These are phyloP conservation scores for Skeletonema tropicum DNA, from an alignment of 108 stramenopile genomes.

Conservation along the genomic window DNA sequence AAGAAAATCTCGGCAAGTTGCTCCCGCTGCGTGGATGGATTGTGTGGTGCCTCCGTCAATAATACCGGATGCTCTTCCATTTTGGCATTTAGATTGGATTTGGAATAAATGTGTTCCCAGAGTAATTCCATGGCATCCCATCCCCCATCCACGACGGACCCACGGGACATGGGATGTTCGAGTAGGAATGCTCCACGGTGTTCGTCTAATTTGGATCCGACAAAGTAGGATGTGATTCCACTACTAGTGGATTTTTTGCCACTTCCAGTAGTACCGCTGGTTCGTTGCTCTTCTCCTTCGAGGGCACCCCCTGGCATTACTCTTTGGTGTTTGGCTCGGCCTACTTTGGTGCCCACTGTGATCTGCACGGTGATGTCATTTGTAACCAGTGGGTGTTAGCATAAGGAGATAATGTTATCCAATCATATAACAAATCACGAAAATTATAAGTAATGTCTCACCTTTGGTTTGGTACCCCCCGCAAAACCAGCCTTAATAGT, in stretches of 20 bases:
- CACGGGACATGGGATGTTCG: conserved; percentile 93
- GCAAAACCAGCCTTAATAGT: conserved; percentile 96
- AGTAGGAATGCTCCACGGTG: conserved; percentile 93
- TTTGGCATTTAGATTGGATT: conserved; percentile 82
- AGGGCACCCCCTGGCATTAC: conserved; percentile 96
- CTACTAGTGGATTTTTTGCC: conserved; percentile 14
- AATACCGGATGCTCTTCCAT: conserved; percentile 95
- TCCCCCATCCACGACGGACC: conserved; percentile 81
- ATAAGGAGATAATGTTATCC: no score
- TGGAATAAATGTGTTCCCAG: conserved; percentile 91
- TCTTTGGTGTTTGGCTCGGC: conserved; percentile 92
- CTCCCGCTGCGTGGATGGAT: conserved; percentile 91
- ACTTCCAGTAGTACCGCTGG: conserved; percentile 14
- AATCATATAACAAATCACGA: no score
- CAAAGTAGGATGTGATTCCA: conserved; percentile 81
- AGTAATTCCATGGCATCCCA: conserved; percentile 95
- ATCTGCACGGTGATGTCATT: conserved; percentile 68
- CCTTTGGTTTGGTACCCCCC: conserved; percentile 95
- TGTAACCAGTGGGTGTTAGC: background rate
- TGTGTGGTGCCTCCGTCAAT: conserved; percentile 95
- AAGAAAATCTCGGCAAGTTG: conserved; percentile 93
- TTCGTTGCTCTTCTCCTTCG: conserved; percentile 73
- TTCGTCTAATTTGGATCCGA: conserved; percentile 92
- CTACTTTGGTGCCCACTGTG: conserved; percentile 90
- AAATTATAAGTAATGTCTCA: conserved; percentile 34